Evolutionary conservation across 306 rosid genomes (phyloP).

Genomic region (Senna tora): DNA sequence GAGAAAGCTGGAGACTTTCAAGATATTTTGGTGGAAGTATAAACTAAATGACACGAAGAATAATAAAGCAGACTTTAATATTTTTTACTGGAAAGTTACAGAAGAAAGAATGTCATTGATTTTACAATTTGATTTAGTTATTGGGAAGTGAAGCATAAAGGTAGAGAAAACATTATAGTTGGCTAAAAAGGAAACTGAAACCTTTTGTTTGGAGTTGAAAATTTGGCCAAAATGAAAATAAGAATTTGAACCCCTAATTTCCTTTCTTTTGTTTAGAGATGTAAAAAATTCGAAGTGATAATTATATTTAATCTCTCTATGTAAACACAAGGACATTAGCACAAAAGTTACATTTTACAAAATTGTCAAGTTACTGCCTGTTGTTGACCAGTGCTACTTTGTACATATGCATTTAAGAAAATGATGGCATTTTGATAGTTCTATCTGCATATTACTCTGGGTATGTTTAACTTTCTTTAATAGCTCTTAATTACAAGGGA

Average conservation of each 20-base stretch:
- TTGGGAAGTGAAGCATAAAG: background rate
- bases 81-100: background rate
- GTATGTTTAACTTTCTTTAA: background rate
- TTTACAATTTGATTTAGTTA: background rate
- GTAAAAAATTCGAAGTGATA: background rate
- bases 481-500: constrained; percentile 9
- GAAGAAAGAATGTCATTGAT: background rate
- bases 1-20: background rate
- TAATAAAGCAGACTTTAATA: background rate
- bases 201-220: background rate
- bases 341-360: background rate
- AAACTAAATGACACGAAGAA: background rate
- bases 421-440: background rate
- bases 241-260: background rate
- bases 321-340: background rate
- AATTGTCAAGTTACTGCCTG: constrained; percentile 6
- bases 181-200: background rate
- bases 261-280: background rate
- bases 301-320: background rate
- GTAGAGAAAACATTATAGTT: background rate
- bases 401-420: background rate
- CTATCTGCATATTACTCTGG: constrained; percentile 11
- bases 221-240: background rate
- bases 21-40: background rate
- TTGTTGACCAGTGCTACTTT: background rate